phyloP scores from a whole-genome alignment of 2,329 filamentous ascomycete genomes.

The Nemania sp. region DNA sequence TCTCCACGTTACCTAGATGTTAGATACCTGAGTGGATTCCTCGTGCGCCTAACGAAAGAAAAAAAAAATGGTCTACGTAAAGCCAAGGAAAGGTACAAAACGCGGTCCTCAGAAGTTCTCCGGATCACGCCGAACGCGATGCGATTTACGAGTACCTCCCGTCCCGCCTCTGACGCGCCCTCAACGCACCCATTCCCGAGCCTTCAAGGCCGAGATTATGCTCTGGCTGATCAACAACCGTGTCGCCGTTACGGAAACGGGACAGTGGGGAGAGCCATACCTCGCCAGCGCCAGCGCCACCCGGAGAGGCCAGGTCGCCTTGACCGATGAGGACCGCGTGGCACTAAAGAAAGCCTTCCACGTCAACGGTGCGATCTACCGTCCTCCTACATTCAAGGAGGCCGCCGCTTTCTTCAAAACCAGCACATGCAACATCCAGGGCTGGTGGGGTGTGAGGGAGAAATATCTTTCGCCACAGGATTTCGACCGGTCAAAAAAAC shows the following conservation, averaged over 20 bases:
- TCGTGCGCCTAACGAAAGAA: not conserved
- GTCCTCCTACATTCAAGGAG: conserved; percentile 27
- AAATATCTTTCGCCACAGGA: conserved; percentile 23
- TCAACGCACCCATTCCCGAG: not conserved
- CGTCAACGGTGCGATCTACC: conserved; percentile 20
- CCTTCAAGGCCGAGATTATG: not conserved
- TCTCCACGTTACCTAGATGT: conserved; percentile 1
- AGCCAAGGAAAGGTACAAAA: conserved; percentile 18
- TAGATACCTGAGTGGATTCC: not conserved
- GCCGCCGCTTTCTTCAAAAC: conserved; percentile 23
- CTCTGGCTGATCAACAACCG: conserved; percentile 12
- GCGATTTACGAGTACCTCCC: conserved; percentile 33
- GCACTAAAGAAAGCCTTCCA: conserved; percentile 3
- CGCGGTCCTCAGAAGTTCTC: conserved; percentile 26
- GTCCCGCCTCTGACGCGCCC: conserved; percentile 16
- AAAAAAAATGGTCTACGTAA: conserved; percentile 3
- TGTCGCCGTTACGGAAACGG: not conserved
- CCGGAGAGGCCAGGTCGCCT: not conserved
- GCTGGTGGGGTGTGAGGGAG: conserved; percentile 21
- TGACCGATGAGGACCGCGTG: conserved; percentile 16
- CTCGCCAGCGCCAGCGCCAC: conserved; percentile 13
- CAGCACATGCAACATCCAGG: conserved; percentile 1
- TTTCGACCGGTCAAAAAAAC: conserved; percentile 23
- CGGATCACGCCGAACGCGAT: conserved; percentile 34
- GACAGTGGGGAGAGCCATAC: not conserved